These are phyloP conservation scores for Mangifera indica DNA, from an alignment of 345 rosid species.

Conservation along the genomic window DNA sequence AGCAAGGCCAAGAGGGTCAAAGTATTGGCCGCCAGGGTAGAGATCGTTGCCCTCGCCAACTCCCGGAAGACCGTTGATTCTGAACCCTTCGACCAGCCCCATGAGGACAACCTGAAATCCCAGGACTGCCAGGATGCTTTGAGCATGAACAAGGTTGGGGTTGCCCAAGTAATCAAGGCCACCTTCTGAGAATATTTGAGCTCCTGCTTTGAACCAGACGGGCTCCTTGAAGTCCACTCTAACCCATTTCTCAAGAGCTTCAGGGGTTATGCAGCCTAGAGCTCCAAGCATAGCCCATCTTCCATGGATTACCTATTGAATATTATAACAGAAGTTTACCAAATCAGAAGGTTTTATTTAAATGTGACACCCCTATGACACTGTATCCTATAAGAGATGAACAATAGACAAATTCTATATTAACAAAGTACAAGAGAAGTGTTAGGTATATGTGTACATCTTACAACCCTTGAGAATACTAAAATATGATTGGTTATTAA, in stretches of 20 bases:
- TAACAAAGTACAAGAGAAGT: too few species aligned
- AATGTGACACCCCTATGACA: too few species aligned
- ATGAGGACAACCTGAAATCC: slow-evolving; percentile 86
- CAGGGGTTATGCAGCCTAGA: slow-evolving; percentile 91
- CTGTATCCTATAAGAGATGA: too few species aligned
- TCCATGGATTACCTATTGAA: slow-evolving; percentile 75
- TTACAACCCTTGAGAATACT: too few species aligned
- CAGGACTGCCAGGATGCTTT: slow-evolving; percentile 90
- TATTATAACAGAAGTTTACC: neutral
- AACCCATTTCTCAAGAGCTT: slow-evolving; percentile 81
- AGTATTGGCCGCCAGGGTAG: slow-evolving; percentile 88
- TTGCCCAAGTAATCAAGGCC: slow-evolving; percentile 97
- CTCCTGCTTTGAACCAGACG: slow-evolving; percentile 98
- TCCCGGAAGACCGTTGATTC: slow-evolving; percentile 90
- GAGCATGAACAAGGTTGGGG: slow-evolving; percentile 97
- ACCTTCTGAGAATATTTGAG: slow-evolving; percentile 96
- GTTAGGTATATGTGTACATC: too few species aligned
- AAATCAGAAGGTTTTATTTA: too few species aligned
- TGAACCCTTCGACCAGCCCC: slow-evolving; percentile 92
- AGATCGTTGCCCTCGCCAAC: slow-evolving; percentile 94
- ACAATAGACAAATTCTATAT: too few species aligned
- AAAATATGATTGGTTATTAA: too few species aligned
- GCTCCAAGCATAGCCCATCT: slow-evolving; percentile 99
- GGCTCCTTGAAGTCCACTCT: slow-evolving; percentile 90
- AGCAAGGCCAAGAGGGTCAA: slow-evolving; percentile 86